Evolutionary conservation across 2,329 filamentous ascomycete species (phyloP).

Genomic region (Hymenotorrendiella dingleyae): DNA sequence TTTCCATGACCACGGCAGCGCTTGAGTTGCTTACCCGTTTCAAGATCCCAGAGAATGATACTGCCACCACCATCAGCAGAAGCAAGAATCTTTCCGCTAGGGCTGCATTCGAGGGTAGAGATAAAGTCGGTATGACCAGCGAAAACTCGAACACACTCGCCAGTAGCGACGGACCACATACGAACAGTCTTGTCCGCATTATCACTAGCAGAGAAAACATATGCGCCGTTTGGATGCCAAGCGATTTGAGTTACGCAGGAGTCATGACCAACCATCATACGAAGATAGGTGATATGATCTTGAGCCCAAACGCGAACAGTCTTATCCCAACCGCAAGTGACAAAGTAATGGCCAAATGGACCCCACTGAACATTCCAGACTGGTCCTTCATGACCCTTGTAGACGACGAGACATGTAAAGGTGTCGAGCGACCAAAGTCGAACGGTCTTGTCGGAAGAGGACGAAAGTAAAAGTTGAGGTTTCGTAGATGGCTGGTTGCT

Average conservation of each 20-base stretch:
- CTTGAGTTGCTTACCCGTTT: conserved; percentile 81
- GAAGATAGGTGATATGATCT: conserved; percentile 82
- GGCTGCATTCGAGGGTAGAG: conserved; percentile 76
- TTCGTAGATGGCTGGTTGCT: conserved; percentile 38
- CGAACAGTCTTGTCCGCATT: conserved; percentile 83
- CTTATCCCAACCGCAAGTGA: conserved; percentile 81
- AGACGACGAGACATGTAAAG: conserved; percentile 88
- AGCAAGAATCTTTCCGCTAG: conserved; percentile 84
- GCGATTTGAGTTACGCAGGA: conserved; percentile 85
- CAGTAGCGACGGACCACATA: conserved; percentile 93
- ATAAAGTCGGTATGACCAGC: conserved; percentile 86
- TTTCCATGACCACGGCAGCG: conserved; percentile 90
- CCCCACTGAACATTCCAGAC: conserved; percentile 87
- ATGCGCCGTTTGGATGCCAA: conserved; percentile 92
- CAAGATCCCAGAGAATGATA: conserved; percentile 91
- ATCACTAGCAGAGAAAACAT: conserved; percentile 87
- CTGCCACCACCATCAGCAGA: conserved; percentile 83
- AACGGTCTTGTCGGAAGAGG: conserved; percentile 79
- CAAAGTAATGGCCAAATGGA: conserved; percentile 92
- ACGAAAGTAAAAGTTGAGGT: conserved; percentile 77
- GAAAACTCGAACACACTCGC: conserved; percentile 83
- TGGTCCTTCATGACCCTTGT: conserved; percentile 86
- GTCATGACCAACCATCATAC: conserved; percentile 88
- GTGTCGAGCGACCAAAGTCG: conserved; percentile 90
- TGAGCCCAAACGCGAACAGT: conserved; percentile 88